These are phyloP conservation scores for Lyophyllum decastes DNA, from an alignment of 768 basidiomycete species.

Conservation along the genomic window DNA sequence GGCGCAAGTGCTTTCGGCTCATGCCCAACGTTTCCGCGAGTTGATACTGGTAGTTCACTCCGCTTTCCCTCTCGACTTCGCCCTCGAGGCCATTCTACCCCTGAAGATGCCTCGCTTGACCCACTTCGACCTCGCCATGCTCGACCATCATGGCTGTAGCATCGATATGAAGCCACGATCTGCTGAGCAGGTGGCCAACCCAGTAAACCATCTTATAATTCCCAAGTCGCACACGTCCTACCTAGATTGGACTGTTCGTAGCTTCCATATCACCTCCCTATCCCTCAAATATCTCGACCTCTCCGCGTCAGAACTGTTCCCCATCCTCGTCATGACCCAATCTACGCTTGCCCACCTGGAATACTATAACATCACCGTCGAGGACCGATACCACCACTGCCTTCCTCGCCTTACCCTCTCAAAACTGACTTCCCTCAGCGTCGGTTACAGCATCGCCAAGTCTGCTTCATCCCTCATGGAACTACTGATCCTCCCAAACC, in stretches of 20 bases:
- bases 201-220: background rate
- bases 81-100: slow-evolving; percentile 4
- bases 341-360: slow-evolving; percentile 16
- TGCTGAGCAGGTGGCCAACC: background rate
- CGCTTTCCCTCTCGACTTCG: background rate
- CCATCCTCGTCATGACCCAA: slow-evolving; percentile 16
- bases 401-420: slow-evolving; percentile 9
- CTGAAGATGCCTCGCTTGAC: slow-evolving; percentile 3
- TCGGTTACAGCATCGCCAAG: slow-evolving; percentile 11
- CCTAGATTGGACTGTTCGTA: slow-evolving; percentile 14
- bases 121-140: slow-evolving; percentile 13
- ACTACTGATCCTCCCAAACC: slow-evolving; percentile 12
- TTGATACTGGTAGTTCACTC: slow-evolving; percentile 1
- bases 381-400: background rate
- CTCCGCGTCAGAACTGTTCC: slow-evolving; percentile 8
- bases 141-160: slow-evolving; percentile 5
- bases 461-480: slow-evolving; percentile 10
- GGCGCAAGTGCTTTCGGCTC: background rate
- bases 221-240: slow-evolving; percentile 6
- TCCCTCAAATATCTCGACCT: slow-evolving; percentile 15
- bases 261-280: slow-evolving; percentile 15
- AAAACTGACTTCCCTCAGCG: slow-evolving; percentile 14
- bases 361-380: slow-evolving; percentile 9
- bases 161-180: slow-evolving; percentile 6
- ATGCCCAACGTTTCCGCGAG: slow-evolving; percentile 9